phyloP scores from a whole-genome alignment of 139 green algal genomes.

The Asterochloris sp. region DNA sequence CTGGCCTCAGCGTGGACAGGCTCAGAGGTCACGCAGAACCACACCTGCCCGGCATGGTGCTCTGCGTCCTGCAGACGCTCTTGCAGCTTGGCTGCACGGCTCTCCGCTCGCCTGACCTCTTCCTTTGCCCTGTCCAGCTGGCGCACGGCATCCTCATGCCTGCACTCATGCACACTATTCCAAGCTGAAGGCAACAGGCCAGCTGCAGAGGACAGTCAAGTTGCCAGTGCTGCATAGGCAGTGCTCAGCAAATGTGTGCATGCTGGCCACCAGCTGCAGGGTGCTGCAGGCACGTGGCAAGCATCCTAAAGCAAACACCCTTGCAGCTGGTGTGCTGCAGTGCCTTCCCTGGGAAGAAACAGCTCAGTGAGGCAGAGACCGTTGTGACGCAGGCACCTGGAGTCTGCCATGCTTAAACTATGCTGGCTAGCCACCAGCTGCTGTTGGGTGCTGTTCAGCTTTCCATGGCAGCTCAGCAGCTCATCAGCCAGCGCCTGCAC shows the following conservation, averaged over 20 bases:
- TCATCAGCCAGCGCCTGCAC: conserved; percentile 5
- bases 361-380: not conserved
- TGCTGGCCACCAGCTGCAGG: too few species aligned
- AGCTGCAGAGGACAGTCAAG: too few species aligned
- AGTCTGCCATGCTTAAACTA: not conserved
- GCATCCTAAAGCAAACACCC: too few species aligned
- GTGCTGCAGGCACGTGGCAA: not conserved
- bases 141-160: conserved; percentile 1
- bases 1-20: not conserved
- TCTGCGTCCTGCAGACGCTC: not conserved
- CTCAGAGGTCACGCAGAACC: not conserved
- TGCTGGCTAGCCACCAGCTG: not conserved
- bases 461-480: not conserved
- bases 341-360: not conserved
- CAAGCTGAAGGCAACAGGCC: not conserved
- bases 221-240: too few species aligned
- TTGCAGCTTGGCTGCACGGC: not conserved
- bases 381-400: not conserved
- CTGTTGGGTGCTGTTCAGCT: conserved; percentile 9
- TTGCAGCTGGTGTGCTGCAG: not conserved
- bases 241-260: too few species aligned
- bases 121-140: not conserved
- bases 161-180: not conserved
- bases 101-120: not conserved
- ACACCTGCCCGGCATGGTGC: conserved; percentile 1